A percentile compares a stretch with the other conserved stretches of the same genome.
Conservation (phyloP, 2,329 filamentous ascomycete species). For the Verticillium dahliae region DNA sequence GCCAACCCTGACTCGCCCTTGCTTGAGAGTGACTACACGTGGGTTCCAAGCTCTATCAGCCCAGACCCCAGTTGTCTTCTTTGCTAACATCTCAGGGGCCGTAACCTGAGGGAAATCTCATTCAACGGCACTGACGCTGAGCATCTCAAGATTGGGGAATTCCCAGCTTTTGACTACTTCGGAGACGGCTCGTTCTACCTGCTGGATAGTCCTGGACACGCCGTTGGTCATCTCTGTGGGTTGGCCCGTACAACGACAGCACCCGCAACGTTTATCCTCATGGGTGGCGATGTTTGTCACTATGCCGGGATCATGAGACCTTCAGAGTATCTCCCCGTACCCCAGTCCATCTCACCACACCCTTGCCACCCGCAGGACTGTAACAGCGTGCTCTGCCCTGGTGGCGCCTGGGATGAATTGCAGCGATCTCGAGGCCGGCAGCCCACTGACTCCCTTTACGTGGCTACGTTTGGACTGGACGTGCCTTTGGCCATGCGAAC, state of each 20-base stretch:
- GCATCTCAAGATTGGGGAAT: slow-evolving; percentile 24
- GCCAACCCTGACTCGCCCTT: slow-evolving; percentile 24
- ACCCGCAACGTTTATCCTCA: slow-evolving; percentile 29
- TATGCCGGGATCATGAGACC: slow-evolving; percentile 29
- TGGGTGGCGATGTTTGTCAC: slow-evolving; percentile 36
- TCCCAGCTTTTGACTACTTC: slow-evolving; percentile 33
- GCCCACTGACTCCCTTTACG: slow-evolving; percentile 14
- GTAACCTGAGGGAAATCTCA: slow-evolving; percentile 19
- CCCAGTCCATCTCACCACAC: slow-evolving; percentile 17
- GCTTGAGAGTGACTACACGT: slow-evolving; percentile 24
- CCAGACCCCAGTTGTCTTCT: background rate
- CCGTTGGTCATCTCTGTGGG: slow-evolving; percentile 32
- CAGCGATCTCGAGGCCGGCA: slow-evolving; percentile 14
- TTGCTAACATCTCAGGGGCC: slow-evolving; percentile 8
- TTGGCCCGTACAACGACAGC: slow-evolving; percentile 27
- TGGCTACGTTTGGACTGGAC: slow-evolving; percentile 16
- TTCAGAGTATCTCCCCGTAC: slow-evolving; percentile 24
- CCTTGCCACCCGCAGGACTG: slow-evolving; percentile 8
- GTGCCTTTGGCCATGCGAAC: slow-evolving; percentile 14
- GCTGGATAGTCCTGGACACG: slow-evolving; percentile 32
- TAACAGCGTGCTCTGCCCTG: slow-evolving; percentile 9
- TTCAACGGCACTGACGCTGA: slow-evolving; percentile 14
- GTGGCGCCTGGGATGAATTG: slow-evolving; percentile 13
- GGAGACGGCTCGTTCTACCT: slow-evolving; percentile 34
- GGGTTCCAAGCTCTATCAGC: background rate